Evolutionary conservation across 495 filamentous ascomycete species (phyloP).

Genomic region (Xylaria grammica): DNA sequence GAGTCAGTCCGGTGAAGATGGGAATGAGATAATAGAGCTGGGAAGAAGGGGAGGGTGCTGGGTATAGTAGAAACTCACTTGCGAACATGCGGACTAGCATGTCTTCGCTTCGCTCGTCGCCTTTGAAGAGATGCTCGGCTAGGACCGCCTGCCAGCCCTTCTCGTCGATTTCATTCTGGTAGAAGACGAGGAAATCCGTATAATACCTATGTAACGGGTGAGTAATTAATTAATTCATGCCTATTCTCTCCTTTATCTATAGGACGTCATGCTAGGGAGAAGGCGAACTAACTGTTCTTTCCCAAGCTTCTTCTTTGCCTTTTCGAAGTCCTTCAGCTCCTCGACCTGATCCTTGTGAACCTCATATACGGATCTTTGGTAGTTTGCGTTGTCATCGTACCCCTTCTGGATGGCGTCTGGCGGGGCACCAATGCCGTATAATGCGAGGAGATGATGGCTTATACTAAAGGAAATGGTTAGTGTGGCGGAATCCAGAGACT

Average conservation of each 20-base stretch:
- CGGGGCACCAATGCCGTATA: constrained; percentile 75
- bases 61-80: constrained; percentile 41
- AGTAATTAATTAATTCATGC: too few species aligned
- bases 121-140: constrained; percentile 68
- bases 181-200: constrained; percentile 72
- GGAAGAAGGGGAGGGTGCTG: not conserved
- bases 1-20: not conserved
- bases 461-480: constrained; percentile 54
- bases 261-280: not conserved
- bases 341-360: constrained; percentile 50
- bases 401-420: constrained; percentile 58
- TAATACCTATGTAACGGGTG: constrained; percentile 55
- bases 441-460: constrained; percentile 72
- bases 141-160: constrained; percentile 65
- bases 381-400: constrained; percentile 63
- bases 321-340: constrained; percentile 56
- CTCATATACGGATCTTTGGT: constrained; percentile 60
- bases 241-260: too few species aligned
- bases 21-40: too few species aligned
- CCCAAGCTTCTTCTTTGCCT: constrained; percentile 56
- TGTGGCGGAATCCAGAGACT: constrained; percentile 41
- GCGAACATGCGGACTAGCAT: constrained; percentile 64
- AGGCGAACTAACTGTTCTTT: constrained; percentile 41
- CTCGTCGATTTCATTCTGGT: constrained; percentile 69
- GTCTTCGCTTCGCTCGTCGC: constrained; percentile 63